Percentiles rank a stretch among this genome's conserved stretches.
Conservation (phyloP, 1,284 basidiomycete genomes). For the Volvariella surrecta region DNA sequence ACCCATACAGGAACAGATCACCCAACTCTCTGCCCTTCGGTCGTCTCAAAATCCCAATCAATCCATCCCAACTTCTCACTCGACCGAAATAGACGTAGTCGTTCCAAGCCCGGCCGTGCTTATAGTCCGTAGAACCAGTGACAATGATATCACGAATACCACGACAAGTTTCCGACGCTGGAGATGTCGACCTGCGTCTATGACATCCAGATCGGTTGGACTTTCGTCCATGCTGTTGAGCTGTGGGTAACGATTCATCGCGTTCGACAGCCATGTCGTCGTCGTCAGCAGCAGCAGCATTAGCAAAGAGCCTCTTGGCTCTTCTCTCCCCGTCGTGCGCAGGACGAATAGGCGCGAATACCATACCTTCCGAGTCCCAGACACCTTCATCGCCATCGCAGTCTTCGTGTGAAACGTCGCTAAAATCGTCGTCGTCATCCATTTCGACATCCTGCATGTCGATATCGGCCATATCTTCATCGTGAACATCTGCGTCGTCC, state of each 20-base stretch:
- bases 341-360: conserved; percentile 10
- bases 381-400: too few species aligned
- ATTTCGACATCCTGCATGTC: conserved; percentile 3
- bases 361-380: conserved; percentile 11
- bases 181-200: conserved; percentile 7
- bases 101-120: conserved; percentile 53
- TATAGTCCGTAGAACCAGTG: conserved; percentile 47
- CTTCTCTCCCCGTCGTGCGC: neutral
- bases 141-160: conserved; percentile 52
- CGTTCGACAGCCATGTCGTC: conserved; percentile 13
- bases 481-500: neutral
- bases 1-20: conserved; percentile 57
- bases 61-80: conserved; percentile 58
- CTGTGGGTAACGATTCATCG: conserved; percentile 9
- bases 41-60: conserved; percentile 52
- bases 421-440: conserved; percentile 9
- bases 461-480: conserved; percentile 1
- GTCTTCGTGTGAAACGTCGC: too few species aligned
- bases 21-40: conserved; percentile 1
- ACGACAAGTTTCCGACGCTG: conserved; percentile 26
- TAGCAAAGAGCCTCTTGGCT: neutral
- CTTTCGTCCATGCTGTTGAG: conserved; percentile 9
- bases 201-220: too few species aligned
- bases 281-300: conserved; percentile 6
- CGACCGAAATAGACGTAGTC: conserved; percentile 54